Base-by-base conservation (phyloP, 2,329 filamentous ascomycete genomes). In the Laburnicola sp. region DNA sequence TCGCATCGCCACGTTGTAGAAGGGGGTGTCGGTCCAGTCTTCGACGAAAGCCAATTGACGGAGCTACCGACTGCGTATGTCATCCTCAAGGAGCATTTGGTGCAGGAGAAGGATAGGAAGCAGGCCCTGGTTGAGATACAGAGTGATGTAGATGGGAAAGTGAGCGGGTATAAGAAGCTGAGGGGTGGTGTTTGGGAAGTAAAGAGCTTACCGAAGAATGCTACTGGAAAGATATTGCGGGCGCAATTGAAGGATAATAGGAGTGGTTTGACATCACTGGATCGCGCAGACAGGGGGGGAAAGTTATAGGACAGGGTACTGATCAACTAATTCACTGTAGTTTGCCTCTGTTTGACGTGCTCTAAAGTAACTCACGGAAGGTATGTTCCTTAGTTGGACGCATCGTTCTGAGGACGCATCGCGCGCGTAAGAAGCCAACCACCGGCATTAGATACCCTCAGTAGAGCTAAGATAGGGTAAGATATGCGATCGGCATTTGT, bases 121-220 rank as follows among this genome's bases (percentile, higher is more conserved):
- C 11, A 45, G 35, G 48, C 44, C 4, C 25, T 57, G 4, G n/a
- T 27, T 2, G 48, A 52, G 32, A 53, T 60, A 8, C 51, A 54
- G 25, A 27, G 5, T 9, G 44, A 48, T 3, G 26, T 54, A 3
- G 51, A 58, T 50, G 43, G 22, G n/a, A 44, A 48, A 42, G 53
- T 58, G 1, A 53, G 52, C 36, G 55, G 55, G 9, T 60, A 60
- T 41, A 60, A 60, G 48, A 60, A 58, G 45, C 42, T 59, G 40
- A 48, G 57, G 26, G 57, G 57, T 6, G 56, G 53, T 3, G 48
- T 56, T 4, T 53, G 50, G 50, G 48, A 51, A 22, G 45, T 59
- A 22, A 25, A 50, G 41, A 47, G 30, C 8, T 42, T 60, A 26
- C 52, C 57, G 11, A 58, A 50, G 50, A 60, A 57, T 43, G n/a